Percentiles rank a stretch among this genome's conserved stretches.
Conservation (phyloP, 228 moss, liverwort and hornwort genomes). For the Sphagnum magellanicum region DNA sequence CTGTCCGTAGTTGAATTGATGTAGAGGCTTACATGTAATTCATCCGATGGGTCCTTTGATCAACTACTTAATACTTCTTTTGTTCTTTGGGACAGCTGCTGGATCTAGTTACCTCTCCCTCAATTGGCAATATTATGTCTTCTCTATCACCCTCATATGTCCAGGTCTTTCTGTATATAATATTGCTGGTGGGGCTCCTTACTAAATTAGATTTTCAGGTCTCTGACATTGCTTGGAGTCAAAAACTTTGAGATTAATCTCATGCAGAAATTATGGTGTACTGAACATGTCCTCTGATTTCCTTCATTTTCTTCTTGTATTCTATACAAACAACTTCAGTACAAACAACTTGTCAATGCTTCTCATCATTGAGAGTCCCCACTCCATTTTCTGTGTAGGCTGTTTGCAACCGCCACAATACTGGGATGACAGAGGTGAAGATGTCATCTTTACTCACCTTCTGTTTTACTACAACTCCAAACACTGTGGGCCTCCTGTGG, state of each 20-base stretch:
- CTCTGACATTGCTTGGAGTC: neutral
- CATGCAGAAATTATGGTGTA: no score
- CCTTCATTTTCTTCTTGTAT: no score
- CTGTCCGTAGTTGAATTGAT: no score
- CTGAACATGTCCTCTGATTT: no score
- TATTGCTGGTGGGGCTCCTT: slow-evolving; percentile 60
- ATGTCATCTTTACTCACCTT: no score
- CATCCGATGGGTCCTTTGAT: no score
- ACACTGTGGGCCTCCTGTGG: neutral
- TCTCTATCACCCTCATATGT: slow-evolving; percentile 16
- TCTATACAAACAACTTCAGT: no score
- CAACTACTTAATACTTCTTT: no score
- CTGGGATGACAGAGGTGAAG: slow-evolving; percentile 83
- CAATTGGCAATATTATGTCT: slow-evolving; percentile 7
- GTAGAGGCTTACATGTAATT: no score
- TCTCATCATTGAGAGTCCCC: no score
- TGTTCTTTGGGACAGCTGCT: slow-evolving; percentile 36
- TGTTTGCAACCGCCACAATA: slow-evolving; percentile 83
- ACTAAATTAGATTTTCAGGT: neutral
- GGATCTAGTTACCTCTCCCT: slow-evolving; percentile 58
- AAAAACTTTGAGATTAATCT: neutral
- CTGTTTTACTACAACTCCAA: neutral
- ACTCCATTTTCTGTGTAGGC: slow-evolving; percentile 32
- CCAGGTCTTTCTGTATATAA: slow-evolving; percentile 77
- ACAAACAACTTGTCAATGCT: no score